phyloP scores from a whole-genome alignment of 192 early-diverging fungal species.

The Umbelopsis sp. region DNA sequence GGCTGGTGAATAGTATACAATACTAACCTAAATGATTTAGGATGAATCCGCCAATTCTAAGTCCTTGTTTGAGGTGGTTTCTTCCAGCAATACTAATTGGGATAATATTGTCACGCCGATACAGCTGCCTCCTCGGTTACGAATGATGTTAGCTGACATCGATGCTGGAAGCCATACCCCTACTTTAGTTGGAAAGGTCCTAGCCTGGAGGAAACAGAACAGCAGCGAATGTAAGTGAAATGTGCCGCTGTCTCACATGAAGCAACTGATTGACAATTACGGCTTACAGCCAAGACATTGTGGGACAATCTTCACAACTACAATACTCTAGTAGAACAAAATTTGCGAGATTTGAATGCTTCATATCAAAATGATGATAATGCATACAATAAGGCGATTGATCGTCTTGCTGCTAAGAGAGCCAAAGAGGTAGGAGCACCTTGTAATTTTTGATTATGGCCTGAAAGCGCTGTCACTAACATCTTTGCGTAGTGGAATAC shows the following conservation, averaged over 20 bases:
- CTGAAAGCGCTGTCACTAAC: background rate
- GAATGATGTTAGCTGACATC: conserved; percentile 88
- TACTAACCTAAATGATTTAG: background rate
- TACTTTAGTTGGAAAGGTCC: conserved; percentile 84
- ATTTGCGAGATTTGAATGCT: conserved; percentile 50
- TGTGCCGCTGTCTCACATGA: background rate
- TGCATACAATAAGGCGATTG: conserved; percentile 53
- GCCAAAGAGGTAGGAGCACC: conserved; percentile 43
- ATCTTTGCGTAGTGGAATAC: background rate
- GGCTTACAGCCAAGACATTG: conserved; percentile 46
- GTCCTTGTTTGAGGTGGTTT: background rate
- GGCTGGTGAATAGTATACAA: background rate
- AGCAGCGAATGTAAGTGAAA: conserved; percentile 53
- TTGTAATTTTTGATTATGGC: too few relatives aligned
- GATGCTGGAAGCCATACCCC: conserved; percentile 94
- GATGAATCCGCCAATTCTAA: background rate
- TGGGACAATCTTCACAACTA: conserved; percentile 67
- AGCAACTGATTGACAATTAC: background rate
- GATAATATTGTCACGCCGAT: conserved; percentile 69
- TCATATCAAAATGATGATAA: conserved; percentile 31
- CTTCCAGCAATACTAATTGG: conserved; percentile 50
- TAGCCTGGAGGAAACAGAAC: conserved; percentile 79
- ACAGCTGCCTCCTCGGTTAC: conserved; percentile 70
- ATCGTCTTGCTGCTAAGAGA: conserved; percentile 44
- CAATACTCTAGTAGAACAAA: conserved; percentile 61